phyloP scores from a whole-genome alignment of 495 filamentous ascomycete genomes.

The Mytilinidion resinicola region DNA sequence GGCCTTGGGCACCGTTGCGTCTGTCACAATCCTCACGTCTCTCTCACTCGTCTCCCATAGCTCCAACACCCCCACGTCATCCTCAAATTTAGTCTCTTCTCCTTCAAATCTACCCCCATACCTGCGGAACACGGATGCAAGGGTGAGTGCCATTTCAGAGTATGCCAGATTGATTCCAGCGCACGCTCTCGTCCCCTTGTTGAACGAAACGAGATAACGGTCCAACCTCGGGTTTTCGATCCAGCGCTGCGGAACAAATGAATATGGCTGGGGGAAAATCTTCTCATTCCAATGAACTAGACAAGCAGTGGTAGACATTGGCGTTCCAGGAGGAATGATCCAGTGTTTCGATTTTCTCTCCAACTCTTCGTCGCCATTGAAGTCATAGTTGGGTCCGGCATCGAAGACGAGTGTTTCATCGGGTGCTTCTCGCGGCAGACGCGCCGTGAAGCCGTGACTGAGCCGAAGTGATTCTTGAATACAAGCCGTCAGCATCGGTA shows the following conservation, averaged over 20 bases:
- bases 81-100: background rate
- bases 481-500: slow-evolving; percentile 47
- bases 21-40: slow-evolving; percentile 9
- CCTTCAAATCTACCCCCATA: slow-evolving; percentile 6
- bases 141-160: slow-evolving; percentile 5
- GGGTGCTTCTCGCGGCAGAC: slow-evolving; percentile 41
- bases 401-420: slow-evolving; percentile 37
- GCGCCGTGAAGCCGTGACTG: slow-evolving; percentile 37
- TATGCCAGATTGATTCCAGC: slow-evolving; percentile 12
- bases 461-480: slow-evolving; percentile 47
- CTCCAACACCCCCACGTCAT: slow-evolving; percentile 3
- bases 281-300: slow-evolving; percentile 30
- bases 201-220: slow-evolving; percentile 12
- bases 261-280: slow-evolving; percentile 35
- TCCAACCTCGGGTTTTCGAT: slow-evolving; percentile 11
- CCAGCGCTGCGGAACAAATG: slow-evolving; percentile 46
- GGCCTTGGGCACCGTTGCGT: slow-evolving; percentile 7
- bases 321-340: slow-evolving; percentile 17
- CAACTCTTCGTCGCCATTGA: too few relatives aligned
- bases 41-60: slow-evolving; percentile 11
- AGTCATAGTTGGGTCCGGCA: background rate
- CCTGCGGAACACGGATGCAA: slow-evolving; percentile 9
- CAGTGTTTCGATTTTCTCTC: background rate
- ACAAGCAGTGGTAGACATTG: slow-evolving; percentile 18
- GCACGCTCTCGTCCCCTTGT: slow-evolving; percentile 6